Base-by-base conservation (phyloP, 805 yeast species). In the Kluyveromyces lactis region DNA sequence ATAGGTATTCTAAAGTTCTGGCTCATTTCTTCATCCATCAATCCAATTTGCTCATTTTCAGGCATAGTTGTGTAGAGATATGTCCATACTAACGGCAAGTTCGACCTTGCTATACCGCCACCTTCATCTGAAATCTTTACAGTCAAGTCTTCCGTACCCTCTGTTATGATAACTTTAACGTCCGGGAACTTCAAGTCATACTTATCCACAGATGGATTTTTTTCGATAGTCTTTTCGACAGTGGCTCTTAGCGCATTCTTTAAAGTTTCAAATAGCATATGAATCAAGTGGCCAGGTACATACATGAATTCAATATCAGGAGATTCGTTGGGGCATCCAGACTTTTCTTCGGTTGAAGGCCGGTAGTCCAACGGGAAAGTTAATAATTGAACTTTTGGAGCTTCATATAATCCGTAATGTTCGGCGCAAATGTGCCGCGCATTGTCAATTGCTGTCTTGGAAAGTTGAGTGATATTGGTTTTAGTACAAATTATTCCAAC, bases 121-220 rank as follows among this genome's bases (percentile, higher is more conserved):
- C 96, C 96, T 63, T 86, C 95, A 58, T 86, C 96, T 21, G 89
- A 79, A 45, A 86, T 79, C 60, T 87, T 87, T 50, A 86, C 81
- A 8, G 95, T 86, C 49, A 87, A 86, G 53, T 87, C 96, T 56
- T 86, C 95, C 33, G 78, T 75, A 12, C 96, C 96, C 55, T 86
- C 85, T 9, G 89, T 85, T 21, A 86, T 87, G 38, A 87, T 83
- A 18, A 87, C 79, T 62, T 85, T 86, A 31, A 87, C 79, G 1
- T 94, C 84, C 0, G 95, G 95, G 56, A 79, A 86, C 41, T 71
- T 68, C 45, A 84, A 71, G 48, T 82, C 87, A 46, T 77, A 77
- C 28, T 77, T 63, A 40, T 65, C 65, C 1, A 36, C 41, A 1
- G 44, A 42, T 4, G 59, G 58, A 12, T 50, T 31, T 18, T 33